phyloP scores from a whole-genome alignment of 495 filamentous ascomycete genomes.

The Lepidopterella palustris region DNA sequence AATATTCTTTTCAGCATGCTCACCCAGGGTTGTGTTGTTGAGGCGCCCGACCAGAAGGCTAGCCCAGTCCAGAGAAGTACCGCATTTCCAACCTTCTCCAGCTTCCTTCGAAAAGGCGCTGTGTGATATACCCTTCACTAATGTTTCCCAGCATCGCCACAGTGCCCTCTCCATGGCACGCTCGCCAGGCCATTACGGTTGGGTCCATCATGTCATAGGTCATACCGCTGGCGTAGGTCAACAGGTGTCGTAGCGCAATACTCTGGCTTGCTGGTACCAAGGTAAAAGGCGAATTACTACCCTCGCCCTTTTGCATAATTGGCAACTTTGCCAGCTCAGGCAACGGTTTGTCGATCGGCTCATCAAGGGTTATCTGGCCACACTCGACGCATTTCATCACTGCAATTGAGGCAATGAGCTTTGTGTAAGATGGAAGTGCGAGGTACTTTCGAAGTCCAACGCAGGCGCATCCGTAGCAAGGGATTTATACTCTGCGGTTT shows the following conservation, averaged over 20 bases:
- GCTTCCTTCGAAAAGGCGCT: constrained; percentile 47
- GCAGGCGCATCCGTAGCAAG: constrained; percentile 9
- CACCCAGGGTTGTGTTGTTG: constrained; percentile 19
- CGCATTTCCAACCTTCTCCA: constrained; percentile 47
- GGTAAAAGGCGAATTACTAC: not conserved
- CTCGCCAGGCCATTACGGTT: constrained; percentile 7
- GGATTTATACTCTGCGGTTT: constrained; percentile 19
- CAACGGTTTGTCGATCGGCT: constrained; percentile 26
- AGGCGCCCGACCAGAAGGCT: constrained; percentile 42
- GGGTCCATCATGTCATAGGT: constrained; percentile 42
- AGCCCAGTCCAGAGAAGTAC: constrained; percentile 48
- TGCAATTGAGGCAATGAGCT: constrained; percentile 33
- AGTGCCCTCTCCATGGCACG: constrained; percentile 8
- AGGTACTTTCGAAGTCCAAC: constrained; percentile 25
- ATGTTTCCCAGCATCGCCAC: constrained; percentile 8
- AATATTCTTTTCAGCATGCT: constrained; percentile 26
- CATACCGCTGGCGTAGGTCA: constrained; percentile 47
- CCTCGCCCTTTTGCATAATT: constrained; percentile 11
- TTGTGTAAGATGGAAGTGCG: constrained; percentile 31
- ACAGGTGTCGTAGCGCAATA: constrained; percentile 32
- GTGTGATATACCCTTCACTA: constrained; percentile 32
- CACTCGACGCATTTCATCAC: constrained; percentile 33
- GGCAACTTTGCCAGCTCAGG: constrained; percentile 28
- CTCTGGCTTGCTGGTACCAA: constrained; percentile 2
- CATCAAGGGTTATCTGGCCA: constrained; percentile 33